Conservation (phyloP, 1,284 basidiomycete genomes). For the Marasmius sp. region DNA sequence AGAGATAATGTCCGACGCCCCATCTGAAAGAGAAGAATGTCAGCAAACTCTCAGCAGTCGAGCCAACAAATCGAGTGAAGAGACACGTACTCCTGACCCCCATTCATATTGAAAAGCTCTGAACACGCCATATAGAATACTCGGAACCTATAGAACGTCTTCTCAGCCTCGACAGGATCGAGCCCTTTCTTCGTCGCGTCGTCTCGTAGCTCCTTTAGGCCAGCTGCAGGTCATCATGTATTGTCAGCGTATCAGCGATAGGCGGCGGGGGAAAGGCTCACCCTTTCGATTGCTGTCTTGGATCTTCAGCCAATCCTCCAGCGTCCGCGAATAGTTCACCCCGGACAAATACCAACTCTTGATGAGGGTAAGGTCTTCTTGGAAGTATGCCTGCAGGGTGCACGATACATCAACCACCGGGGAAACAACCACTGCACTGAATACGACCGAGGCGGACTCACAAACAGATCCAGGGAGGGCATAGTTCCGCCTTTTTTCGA, state of each 20-base stretch:
- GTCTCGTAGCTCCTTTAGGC: conserved; percentile 51
- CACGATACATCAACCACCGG: neutral
- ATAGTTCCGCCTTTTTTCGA: conserved; percentile 53
- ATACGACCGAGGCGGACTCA: conserved; percentile 21
- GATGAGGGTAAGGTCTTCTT: conserved; percentile 60
- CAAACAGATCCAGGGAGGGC: conserved; percentile 69
- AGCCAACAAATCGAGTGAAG: neutral
- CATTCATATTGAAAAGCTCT: conserved; percentile 70
- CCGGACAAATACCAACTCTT: conserved; percentile 69
- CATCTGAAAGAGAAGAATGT: conserved; percentile 13
- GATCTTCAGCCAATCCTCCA: conserved; percentile 67
- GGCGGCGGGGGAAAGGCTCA: conserved; percentile 9
- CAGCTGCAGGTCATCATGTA: conserved; percentile 30
- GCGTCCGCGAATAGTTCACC: conserved; percentile 65
- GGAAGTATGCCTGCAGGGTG: conserved; percentile 59
- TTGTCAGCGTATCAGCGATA: neutral
- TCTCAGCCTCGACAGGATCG: conserved; percentile 51
- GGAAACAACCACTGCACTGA: neutral
- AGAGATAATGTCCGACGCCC: conserved; percentile 23
- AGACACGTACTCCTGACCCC: conserved; percentile 59
- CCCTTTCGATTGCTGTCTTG: conserved; percentile 57
- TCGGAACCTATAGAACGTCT: conserved; percentile 67
- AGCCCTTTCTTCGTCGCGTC: conserved; percentile 51
- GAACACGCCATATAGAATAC: conserved; percentile 79
- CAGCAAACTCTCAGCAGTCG: neutral